phyloP scores from a whole-genome alignment of 495 filamentous ascomycete genomes.

The Viridothelium virens region DNA sequence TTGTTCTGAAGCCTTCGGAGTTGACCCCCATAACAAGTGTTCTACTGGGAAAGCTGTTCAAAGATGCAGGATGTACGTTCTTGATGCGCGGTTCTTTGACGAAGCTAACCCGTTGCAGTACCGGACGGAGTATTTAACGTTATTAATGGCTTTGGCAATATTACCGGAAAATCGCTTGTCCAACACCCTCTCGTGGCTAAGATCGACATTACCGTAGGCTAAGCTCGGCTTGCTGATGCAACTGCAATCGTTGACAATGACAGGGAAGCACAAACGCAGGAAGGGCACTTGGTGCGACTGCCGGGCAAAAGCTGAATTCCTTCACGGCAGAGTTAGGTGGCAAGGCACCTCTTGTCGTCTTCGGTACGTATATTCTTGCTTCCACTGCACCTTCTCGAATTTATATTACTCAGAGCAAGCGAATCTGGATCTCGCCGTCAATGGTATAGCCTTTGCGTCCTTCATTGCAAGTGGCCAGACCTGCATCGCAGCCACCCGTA shows the following conservation, averaged over 20 bases:
- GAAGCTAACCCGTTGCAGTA: slow-evolving; percentile 19
- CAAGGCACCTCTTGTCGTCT: slow-evolving; percentile 50
- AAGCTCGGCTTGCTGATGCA: not conserved
- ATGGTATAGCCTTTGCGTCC: slow-evolving; percentile 52
- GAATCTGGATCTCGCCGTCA: slow-evolving; percentile 45
- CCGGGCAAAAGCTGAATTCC: slow-evolving; percentile 44
- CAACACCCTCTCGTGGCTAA: slow-evolving; percentile 47
- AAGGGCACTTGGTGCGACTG: slow-evolving; percentile 41
- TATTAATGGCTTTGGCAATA: slow-evolving; percentile 47
- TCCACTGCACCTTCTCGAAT: not conserved
- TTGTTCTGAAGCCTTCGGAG: slow-evolving; percentile 56
- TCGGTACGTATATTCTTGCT: not conserved
- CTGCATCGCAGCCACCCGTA: slow-evolving; percentile 52
- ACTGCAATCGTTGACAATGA: not conserved
- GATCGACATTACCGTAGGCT: slow-evolving; percentile 55
- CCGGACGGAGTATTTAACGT: slow-evolving; percentile 52
- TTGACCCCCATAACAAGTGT: slow-evolving; percentile 52
- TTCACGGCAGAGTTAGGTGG: slow-evolving; percentile 56
- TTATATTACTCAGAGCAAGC: slow-evolving; percentile 38
- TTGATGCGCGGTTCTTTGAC: too few relatives aligned
- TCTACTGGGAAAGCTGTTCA: slow-evolving; percentile 43
- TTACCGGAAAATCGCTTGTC: slow-evolving; percentile 49
- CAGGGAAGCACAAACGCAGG: slow-evolving; percentile 35
- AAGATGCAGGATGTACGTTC: slow-evolving; percentile 39
- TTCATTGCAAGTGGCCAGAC: slow-evolving; percentile 56